Base-by-base conservation (phyloP, 2,329 filamentous ascomycete species). In the Dryadomyces sulphureus region DNA sequence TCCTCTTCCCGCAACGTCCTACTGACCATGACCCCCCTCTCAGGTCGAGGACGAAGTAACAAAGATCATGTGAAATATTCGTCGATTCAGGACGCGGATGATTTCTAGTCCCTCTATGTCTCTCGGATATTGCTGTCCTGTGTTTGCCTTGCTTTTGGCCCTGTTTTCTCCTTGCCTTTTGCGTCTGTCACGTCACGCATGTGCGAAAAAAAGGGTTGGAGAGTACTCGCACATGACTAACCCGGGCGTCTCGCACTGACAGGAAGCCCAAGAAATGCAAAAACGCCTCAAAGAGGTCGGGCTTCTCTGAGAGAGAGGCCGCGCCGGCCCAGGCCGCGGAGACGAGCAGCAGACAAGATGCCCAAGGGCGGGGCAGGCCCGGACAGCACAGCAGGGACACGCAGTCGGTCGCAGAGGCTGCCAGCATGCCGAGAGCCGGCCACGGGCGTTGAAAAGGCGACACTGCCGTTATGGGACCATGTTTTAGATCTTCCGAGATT, bases 1-100 rank as follows among this genome's bases (percentile, higher is more conserved):
- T 24, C 17, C 30, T 21, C 21, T 34, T 17, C 11, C 39, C 19
- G 4, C 32, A 38, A 21, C 35, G 54, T 66, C 60, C n/a, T n/a
- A 69, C 76, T 63, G 70, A 79, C 58, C 70, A 67, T 61, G 65
- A 64, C 17, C 16, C 21, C 40, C n/a, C 52, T 52, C 46, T 55
- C 77, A 90, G 84, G 82, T 87, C 67, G 84, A 90, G 72, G 84
- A 89, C 69, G 84, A 89, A 68, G 79, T 89, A 64, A 88, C 84
- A 58, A 90, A 85, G 68, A 85, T 94, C 68, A 88, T 89, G 82
- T 89, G 17, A 41, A 25, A 27, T 9, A 2, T n/a, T 24, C 38
- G 11, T n/a, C n/a, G 16, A 7, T 19, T 16, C 2, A 17, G 21
- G 20, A 17, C 14, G 34, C 43, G n/a, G 14, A 27, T 39, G 43